Evolutionary conservation across 345 rosid species (phyloP), one percentile per base, ranked within the genome.

Genomic region (Salix koriyanagi): DNA sequence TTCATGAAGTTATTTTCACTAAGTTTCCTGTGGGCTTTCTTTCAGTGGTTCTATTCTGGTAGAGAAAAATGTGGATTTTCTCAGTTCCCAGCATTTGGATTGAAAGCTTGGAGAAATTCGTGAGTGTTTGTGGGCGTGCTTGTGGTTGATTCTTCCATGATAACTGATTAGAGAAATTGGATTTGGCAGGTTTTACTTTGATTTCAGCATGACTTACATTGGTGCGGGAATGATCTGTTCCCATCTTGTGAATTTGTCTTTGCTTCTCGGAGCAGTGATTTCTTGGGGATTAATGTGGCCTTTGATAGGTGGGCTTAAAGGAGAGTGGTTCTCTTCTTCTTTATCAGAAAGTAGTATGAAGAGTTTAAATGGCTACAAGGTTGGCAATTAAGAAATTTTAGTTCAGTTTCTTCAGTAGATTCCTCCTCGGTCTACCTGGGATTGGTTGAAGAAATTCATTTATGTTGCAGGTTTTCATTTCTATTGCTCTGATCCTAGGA

Each of bases 221-320:
- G n/a, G n/a, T n/a, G n/a, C n/a, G n/a, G n/a, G n/a, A n/a, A n/a
- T n/a, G n/a, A n/a, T n/a, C n/a, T n/a, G n/a, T n/a, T n/a, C n/a
- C n/a, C n/a, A n/a, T n/a, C n/a, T n/a, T n/a, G n/a, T n/a, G n/a
- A n/a, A n/a, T n/a, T n/a, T n/a, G n/a, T n/a, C n/a, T n/a, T n/a
- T n/a, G n/a, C n/a, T n/a, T n/a, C n/a, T n/a, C n/a, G n/a, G n/a
- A n/a, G n/a, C n/a, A n/a, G n/a, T n/a, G n/a, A n/a, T n/a, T n/a
- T 96, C 99, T 0, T 93, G 97, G 97, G 98, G 94, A 77, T 75
- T 96, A 15, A 96, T 90, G 98, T 96, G 99, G 99, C 98, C 99
- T 8, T 81, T 93, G 9, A 93, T 96, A 23, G 80, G 81, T 0
- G 79, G 76, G 64, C 94, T 83, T 71, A 83, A 87, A 84, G 98